These are phyloP conservation scores for Plectosphaerella cucumerina DNA, from an alignment of 2,329 filamentous ascomycete species.

Conservation along the genomic window DNA sequence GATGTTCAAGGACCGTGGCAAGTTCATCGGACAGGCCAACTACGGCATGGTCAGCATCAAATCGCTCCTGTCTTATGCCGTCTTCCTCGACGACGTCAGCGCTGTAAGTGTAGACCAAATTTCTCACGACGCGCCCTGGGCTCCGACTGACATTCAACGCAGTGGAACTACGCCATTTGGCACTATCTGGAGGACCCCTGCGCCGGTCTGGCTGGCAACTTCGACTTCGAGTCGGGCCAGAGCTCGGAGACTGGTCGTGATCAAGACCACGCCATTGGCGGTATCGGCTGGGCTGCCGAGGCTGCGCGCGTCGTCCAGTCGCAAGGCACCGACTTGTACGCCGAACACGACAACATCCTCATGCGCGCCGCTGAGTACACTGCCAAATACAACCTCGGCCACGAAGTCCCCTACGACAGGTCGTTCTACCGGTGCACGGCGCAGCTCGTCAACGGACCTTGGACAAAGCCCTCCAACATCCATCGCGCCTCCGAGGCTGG, in stretches of 20 bases:
- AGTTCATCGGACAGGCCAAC: constrained; percentile 25
- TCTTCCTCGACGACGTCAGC: constrained; percentile 34
- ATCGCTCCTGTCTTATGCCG: constrained; percentile 27
- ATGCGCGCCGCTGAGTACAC: constrained; percentile 9
- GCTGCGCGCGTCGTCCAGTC: constrained; percentile 30
- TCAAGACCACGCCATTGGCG: constrained; percentile 32
- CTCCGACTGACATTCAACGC: too few relatives aligned
- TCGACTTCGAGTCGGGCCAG: constrained; percentile 26
- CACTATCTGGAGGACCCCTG: constrained; percentile 29
- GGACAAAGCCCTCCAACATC: constrained; percentile 21
- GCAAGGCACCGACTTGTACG: constrained; percentile 31
- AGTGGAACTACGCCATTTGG: constrained; percentile 30
- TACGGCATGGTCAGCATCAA: constrained; percentile 3
- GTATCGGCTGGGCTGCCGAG: constrained; percentile 26
- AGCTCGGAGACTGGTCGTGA: constrained; percentile 33
- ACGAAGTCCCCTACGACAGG: constrained; percentile 16
- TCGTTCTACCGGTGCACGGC: constrained; percentile 31
- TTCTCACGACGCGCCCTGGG: too few relatives aligned
- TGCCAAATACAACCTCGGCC: constrained; percentile 3
- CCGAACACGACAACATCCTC: constrained; percentile 16
- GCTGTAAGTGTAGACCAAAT: constrained; percentile 22
- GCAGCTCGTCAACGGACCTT: constrained; percentile 31
- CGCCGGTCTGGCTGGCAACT: constrained; percentile 25
- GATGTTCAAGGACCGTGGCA: constrained; percentile 28
- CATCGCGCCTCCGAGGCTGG: constrained; percentile 9